Evolutionary conservation across 2,329 filamentous ascomycete genomes (phyloP).

Genomic region (Amauroascus niger): DNA sequence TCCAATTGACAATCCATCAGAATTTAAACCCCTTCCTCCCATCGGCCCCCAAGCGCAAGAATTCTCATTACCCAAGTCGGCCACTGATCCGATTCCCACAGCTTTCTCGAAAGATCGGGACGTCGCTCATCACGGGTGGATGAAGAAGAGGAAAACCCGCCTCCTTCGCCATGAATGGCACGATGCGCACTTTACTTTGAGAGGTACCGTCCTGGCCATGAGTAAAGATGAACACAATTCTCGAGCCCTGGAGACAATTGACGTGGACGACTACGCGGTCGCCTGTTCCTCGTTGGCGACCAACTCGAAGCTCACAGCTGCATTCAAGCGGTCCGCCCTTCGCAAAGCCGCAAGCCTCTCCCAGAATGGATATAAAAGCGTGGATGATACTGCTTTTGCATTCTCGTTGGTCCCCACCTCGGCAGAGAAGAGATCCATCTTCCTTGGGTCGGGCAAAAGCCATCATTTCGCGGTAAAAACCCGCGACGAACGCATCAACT

Average conservation of each 20-base stretch:
- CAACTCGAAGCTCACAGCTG: slow-evolving; percentile 71
- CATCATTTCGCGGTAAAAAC: slow-evolving; percentile 88
- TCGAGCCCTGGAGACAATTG: slow-evolving; percentile 27
- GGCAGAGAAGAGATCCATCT: slow-evolving; percentile 32
- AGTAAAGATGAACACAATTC: slow-evolving; percentile 25
- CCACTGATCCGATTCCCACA: slow-evolving; percentile 12
- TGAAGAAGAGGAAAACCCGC: slow-evolving; percentile 87
- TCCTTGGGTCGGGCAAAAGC: slow-evolving; percentile 54
- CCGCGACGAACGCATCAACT: slow-evolving; percentile 86
- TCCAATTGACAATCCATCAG: slow-evolving; percentile 28
- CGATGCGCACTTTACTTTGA: slow-evolving; percentile 80
- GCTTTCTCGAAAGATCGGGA: slow-evolving; percentile 33
- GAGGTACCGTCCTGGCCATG: slow-evolving; percentile 54
- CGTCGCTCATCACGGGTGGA: slow-evolving; percentile 68
- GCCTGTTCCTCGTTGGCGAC: slow-evolving; percentile 49
- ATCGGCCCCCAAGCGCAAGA: background rate
- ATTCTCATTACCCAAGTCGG: background rate
- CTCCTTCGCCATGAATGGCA: slow-evolving; percentile 90
- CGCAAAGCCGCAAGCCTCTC: slow-evolving; percentile 20
- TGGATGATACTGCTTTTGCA: slow-evolving; percentile 30
- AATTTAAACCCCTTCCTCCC: slow-evolving; percentile 18
- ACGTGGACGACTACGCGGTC: slow-evolving; percentile 35
- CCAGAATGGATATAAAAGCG: slow-evolving; percentile 9
- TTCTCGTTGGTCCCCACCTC: slow-evolving; percentile 37
- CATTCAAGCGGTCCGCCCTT: slow-evolving; percentile 56